Percentiles rank a stretch among this genome's conserved stretches.
These are phyloP conservation scores for Paramecium octaurelia DNA, from an alignment of 73 alveolate genomes.

Conservation along the genomic window DNA sequence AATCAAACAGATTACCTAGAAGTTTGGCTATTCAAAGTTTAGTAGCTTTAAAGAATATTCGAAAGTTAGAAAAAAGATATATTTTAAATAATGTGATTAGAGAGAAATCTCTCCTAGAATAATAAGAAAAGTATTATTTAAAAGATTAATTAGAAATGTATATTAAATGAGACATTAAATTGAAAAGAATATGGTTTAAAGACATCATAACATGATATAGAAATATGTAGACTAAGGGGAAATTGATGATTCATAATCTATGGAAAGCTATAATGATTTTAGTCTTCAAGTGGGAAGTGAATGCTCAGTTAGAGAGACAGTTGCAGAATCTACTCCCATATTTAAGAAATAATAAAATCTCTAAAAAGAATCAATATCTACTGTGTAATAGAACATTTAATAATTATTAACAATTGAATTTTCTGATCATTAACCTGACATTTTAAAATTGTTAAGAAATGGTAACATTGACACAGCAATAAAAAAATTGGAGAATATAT, in stretches of 20 bases:
- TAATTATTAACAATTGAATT: neutral
- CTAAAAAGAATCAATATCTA: neutral
- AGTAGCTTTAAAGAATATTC: neutral
- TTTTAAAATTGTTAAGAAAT: neutral
- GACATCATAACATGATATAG: neutral
- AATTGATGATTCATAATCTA: neutral
- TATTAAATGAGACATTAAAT: conserved; percentile 16
- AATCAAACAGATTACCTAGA: neutral
- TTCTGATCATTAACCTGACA: neutral
- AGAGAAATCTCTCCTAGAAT: neutral
- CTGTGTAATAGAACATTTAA: neutral
- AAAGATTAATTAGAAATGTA: neutral
- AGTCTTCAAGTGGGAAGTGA: neutral
- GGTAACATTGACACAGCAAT: neutral
- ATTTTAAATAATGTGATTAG: neutral
- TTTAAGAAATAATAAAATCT: neutral
- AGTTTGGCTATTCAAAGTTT: neutral
- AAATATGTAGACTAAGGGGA: neutral
- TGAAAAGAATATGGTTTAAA: conserved; percentile 3
- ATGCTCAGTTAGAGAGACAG: neutral
- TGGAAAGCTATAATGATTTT: conserved; percentile 5
- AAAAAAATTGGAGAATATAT: neutral
- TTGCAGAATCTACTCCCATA: conserved; percentile 23
- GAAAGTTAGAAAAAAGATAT: neutral
- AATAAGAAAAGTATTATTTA: neutral